Evolutionary conservation across 2,329 filamentous ascomycete genomes (phyloP), one percentile per base, ranked within the genome.

Genomic region (Fusarium equiseti): DNA sequence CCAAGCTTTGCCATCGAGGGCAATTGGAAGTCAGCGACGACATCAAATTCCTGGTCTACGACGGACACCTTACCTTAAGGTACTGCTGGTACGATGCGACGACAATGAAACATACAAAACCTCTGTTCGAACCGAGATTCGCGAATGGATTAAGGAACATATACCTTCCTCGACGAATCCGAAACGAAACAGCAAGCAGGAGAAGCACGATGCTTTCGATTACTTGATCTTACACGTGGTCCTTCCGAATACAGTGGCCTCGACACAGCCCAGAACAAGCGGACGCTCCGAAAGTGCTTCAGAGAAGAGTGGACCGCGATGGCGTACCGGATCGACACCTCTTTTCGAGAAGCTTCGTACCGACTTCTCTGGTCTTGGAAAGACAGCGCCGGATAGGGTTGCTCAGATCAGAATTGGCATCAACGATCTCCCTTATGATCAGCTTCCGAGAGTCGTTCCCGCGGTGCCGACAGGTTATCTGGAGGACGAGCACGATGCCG

Each of bases 21-120:
- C 79, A 48, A 71, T 80, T n/a, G 79, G 77, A 12, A 79, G 75
- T 42, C 76, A 75, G 66, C 89, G 95, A 50, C 88, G 96, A 52
- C 96, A 99, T 78, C 96, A 99, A 78, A 98, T 99, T 57, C 96
- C 96, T 2, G 97, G 96, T 6, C 83, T 99, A 59, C 91, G 95
- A 42, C 92, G 93, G 68, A 98, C 95, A 1, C 94, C 97, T 1
- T 99, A 99, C 79, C 85, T 99, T 64, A 98, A 97, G 79, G 83
- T 99, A 9, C 91, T 95, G 61, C 83, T 99, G 4, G 87, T 99
- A 56, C 89, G 95, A 76, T 98, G 96, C 81, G 96, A 98, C 82
- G 96, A 99, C 78, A 97, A 94, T 76, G 97, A 99, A 50, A 90
- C 90, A 11, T 99, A 99, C 85, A 98, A 97, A 81, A 84, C 88